Conservation (phyloP, 1,139 yeast species). For the Pneumocystis oryctolagi region DNA sequence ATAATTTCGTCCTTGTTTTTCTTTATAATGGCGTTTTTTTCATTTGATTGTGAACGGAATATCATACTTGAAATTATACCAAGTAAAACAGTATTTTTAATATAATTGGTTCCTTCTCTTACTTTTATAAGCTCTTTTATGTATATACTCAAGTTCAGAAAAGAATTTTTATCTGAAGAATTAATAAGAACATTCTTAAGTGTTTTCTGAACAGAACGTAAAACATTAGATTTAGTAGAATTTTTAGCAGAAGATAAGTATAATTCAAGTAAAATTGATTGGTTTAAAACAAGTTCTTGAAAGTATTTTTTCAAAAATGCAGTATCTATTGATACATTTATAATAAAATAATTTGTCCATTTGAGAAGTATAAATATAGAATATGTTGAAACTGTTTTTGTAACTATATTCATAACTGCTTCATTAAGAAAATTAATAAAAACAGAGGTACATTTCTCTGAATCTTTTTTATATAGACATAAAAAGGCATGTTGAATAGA, state of each 20-base stretch:
- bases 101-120: conserved; percentile 10
- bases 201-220: conserved; percentile 19
- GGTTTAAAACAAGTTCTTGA: conserved; percentile 16
- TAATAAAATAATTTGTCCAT: conserved; percentile 36
- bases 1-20: conserved; percentile 16
- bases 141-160: conserved; percentile 11
- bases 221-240: conserved; percentile 17
- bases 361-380: conserved; percentile 34
- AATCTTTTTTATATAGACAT: not conserved
- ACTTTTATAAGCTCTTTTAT: conserved; percentile 14
- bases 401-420: not conserved
- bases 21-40: conserved; percentile 16
- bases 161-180: conserved; percentile 10
- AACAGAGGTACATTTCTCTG: not conserved
- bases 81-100: conserved; percentile 16
- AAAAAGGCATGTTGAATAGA: not conserved
- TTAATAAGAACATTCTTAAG: conserved; percentile 18
- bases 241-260: conserved; percentile 15
- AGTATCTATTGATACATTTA: conserved; percentile 11
- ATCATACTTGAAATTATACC: conserved; percentile 23
- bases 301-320: conserved; percentile 11
- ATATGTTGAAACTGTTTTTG: not conserved
- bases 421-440: not conserved
- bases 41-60: conserved; percentile 17
- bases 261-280: conserved; percentile 18